Base-by-base conservation (phyloP, 2,329 filamentous ascomycete species). In the Trichoderma sp. region DNA sequence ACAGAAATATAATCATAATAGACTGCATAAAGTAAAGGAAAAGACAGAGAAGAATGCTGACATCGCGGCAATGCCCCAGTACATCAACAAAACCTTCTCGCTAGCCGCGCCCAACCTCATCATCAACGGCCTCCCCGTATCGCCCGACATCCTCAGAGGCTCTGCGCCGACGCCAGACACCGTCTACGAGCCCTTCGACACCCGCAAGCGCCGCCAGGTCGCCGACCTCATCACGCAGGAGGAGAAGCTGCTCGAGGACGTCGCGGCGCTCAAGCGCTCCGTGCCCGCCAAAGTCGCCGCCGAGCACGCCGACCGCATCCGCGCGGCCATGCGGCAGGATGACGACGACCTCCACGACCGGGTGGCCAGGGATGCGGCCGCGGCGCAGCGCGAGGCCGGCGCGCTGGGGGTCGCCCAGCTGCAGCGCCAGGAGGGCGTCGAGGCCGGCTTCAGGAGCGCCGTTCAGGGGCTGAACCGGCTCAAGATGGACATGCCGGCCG, bases 221-320 rank as follows among this genome's bases (percentile, higher is more conserved):
- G 86, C 87, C 74, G 84, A 86, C 42, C 83, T 89, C n/a, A 82
- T 86, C 69, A 81, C 84, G 69, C 83, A 88, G 68, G 88, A 90
- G 72, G 87, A 90, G 74, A 86, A 87, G 73, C 82, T 90, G 3
- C 84, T 89, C 53, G 85, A 87, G 71, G 86, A 89, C 72, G 88
- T 90, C 72, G 87, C 88, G 8, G 78, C 80, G 34, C 80, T 88
- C n/a, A 88, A 88, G 76, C 83, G 84, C 70, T 77, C 78, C 69
- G 82, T 87, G 1, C 86, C 86, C 22, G 74, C 73, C 17, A 73
- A 78, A 10, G 80, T 82, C 0, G 84, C 86, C 9, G 73, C 76
- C 4, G 71, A 78, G 39, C 81, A 82, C 71, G 79, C 81, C 50
- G 79, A 82, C 52, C 76, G 75, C 25, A 74, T 84, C 25, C 75